Evolutionary conservation across 306 rosid genomes (phyloP), one percentile per base, ranked within the genome.

Genomic region (Cucurbita moschata): DNA sequence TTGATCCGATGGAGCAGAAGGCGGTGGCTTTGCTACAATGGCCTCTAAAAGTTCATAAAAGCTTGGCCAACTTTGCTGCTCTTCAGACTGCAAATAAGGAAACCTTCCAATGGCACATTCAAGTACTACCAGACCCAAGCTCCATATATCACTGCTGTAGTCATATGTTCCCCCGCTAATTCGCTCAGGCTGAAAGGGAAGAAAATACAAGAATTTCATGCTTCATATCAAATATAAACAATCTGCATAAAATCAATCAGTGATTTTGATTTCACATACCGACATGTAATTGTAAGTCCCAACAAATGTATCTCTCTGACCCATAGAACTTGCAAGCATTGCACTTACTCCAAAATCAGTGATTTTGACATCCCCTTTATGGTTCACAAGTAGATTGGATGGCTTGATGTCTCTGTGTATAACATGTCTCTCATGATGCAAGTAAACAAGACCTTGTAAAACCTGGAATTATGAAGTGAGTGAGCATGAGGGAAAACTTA

Each of bases 301-400:
- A 26, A 95, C 99, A 67, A 95, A 95, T 74, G 99, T 91, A 77
- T 95, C 97, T 74, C 99, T 89, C 83, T 89, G 99, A 76, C 96
- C 99, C 88, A 95, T 91, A 68, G 97, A 87, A 81, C 91, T 91
- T 61, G 96, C 99, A 61, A 95, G 92, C 83, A 87, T 76, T 67
- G 99, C 99, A 87, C 97, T 95, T 72, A 95, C 99, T 65, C 99
- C 99, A 79, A 95, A 95, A 86, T 95, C 99, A 74, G 99, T 95
- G 75, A 91, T 95, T 84, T 95, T 95, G 81, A 91, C 99, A 79
- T 89, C 96, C 68, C 99, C 99, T 84, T 88, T 88, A 81, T 89
- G 96, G 87, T 95, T 95, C 75, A 89, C 97, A 10, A 91, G 90
- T 77, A 95, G 85, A 83, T 95, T 95, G 79, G 99, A 95, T 38